phyloP scores from a whole-genome alignment of 306 rosid genomes.

The Prunus salicina region DNA sequence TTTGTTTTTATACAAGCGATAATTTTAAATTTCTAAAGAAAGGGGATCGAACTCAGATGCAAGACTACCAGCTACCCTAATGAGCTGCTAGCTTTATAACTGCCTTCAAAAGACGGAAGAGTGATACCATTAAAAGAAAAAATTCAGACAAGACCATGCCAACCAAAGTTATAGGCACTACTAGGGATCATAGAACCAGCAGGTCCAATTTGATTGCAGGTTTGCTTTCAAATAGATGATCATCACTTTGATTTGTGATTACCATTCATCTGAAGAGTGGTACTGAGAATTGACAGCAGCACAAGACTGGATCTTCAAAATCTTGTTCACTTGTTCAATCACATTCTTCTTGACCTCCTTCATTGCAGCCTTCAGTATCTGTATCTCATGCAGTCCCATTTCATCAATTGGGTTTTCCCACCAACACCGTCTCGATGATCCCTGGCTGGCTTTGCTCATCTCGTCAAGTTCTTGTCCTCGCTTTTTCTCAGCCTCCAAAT shows the following conservation, averaged over 20 bases:
- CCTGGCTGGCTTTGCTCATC: conserved; percentile 28
- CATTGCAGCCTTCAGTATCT: conserved; percentile 33
- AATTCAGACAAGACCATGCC: neutral
- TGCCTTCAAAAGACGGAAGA: too few species aligned
- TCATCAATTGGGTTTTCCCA: conserved; percentile 56
- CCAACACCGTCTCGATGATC: conserved; percentile 35
- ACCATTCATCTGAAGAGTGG: neutral
- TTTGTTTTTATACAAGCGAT: too few species aligned
- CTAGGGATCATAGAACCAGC: neutral
- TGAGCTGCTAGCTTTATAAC: too few species aligned
- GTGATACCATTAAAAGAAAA: too few species aligned
- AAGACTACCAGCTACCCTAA: too few species aligned
- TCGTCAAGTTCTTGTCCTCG: conserved; percentile 45
- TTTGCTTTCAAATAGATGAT: neutral
- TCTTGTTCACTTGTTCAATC: conserved; percentile 32
- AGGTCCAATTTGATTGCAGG: neutral
- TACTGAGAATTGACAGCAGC: too few species aligned
- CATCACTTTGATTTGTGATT: neutral
- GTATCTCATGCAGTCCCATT: conserved; percentile 37
- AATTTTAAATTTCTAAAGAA: too few species aligned
- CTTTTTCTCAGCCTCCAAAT: conserved; percentile 54
- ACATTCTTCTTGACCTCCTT: conserved; percentile 57
- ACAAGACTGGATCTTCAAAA: conserved; percentile 10
- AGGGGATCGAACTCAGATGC: too few species aligned
- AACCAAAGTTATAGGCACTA: conserved; percentile 7